Evolutionary conservation across 1,284 basidiomycete genomes (phyloP), one percentile per base, ranked within the genome.

Genomic region (Phylloboletellus chloephorus): DNA sequence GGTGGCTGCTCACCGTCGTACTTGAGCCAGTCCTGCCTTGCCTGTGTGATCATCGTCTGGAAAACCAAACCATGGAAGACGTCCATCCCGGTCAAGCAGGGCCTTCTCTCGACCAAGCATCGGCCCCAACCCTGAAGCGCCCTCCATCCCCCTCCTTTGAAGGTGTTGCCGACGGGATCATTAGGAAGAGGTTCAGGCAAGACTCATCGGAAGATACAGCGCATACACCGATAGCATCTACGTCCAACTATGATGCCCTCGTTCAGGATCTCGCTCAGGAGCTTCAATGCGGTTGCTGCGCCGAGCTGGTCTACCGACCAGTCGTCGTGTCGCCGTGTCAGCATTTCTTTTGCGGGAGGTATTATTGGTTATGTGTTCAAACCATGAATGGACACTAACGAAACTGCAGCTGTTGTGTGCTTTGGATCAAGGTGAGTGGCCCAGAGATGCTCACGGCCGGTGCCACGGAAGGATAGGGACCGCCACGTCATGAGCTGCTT

Each of bases 341-440:
- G 52, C 86, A 87, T 68, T 87, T 83, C 70, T 89, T 86, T 58
- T 89, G 84, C 55, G 87, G 82, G 64, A 88, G 83, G 86, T 87
- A 61, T 50, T 65, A 47, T 31, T 40, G 43, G 11, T 32, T 17
- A 36, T 34, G 33, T 24, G n/a, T 43, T 35, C 8, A 20, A 17
- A 8, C 29, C 23, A 31, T 24, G 12, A 7, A 32, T 13, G 16
- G 29, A 37, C 36, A 9, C 50, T 56, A 25, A 53, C 50, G n/a
- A 43, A 13, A 19, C 26, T 44, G 12, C 49, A 88, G 85, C 55
- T 88, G 85, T 57, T 79, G 79, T 56, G 67, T 75, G 1, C 72
- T 86, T 35, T 88, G 85, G 85, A 76, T 88, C 57, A 73, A 74
- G 52, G 85, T 88, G 63, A 77, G 83, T 74, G 40, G 2, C 34